Base-by-base conservation (phyloP, 1,284 basidiomycete genomes). In the Moesziomyces sp. region DNA sequence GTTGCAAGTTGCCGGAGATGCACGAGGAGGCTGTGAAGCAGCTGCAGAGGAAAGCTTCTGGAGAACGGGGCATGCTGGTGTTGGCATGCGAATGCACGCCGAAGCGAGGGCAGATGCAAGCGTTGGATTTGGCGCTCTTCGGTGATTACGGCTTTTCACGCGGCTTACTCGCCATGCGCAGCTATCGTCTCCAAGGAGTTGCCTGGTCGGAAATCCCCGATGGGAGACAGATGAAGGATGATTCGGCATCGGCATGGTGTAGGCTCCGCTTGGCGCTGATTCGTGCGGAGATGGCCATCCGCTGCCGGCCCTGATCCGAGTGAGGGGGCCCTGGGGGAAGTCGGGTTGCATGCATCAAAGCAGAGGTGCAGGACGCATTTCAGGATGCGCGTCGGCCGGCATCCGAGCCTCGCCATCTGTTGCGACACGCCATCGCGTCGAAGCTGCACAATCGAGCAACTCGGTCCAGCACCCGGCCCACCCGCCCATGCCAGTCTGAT, bases 11-110 rank as follows among this genome's bases (percentile, higher is more conserved):
- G 19, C 46, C 55, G 46, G 46, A 48, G 24, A 23, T 14, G 44
- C 52, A 23, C 14, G 38, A 18, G 18, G 16, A 18, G 38, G 38
- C 38, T 44, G 30, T 47, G 35, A 18, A 3, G 21, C 26, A 44
- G 19, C 45, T 56, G 58, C 58, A 52, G 46, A 10, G 34, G 58
- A 59, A 59, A 18, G n/a, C 34, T 59, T 52, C 58, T 59, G 38
- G 16, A 11, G 38, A 40, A 30, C 48, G 54, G 48, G 28, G 38
- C 14, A 5, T 40, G 28, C 24, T 53, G 40, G 16, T 16, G 18
- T 40, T 34, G 30, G 30, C 30, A 34, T 34, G 30, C 30, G 10
- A 34, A 40, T 16, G 38, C 38, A 40, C 6, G 38, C 5, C 38
- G 14, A 18, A 40, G 38, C 38, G 38, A 40, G 18, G 13, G 14